Conservation (phyloP, 192 early-diverging fungal species). For the Podila horticola region DNA sequence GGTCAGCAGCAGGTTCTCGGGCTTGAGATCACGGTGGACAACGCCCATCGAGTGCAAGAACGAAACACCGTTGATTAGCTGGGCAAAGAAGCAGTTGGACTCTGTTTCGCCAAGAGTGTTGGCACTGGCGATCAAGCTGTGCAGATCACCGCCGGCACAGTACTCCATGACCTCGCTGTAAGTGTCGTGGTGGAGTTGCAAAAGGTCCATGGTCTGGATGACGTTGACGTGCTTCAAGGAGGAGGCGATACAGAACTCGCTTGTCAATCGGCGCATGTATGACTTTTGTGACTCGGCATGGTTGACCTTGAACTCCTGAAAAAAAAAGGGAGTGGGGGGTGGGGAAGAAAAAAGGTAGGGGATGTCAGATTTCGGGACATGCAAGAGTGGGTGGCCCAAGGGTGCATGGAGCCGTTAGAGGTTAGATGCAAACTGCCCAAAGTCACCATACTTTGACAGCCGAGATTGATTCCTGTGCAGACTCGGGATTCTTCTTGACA, state of each 20-base stretch:
- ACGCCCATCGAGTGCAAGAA: conserved; percentile 87
- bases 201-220: conserved; percentile 81
- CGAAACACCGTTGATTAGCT: conserved; percentile 78
- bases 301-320: conserved; percentile 87
- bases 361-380: no score
- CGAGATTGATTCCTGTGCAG: conserved; percentile 16
- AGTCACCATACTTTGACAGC: conserved; percentile 32
- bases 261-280: conserved; percentile 65
- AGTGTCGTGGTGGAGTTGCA: conserved; percentile 72
- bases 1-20: conserved; percentile 85
- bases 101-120: conserved; percentile 62
- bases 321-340: neutral
- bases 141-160: conserved; percentile 85
- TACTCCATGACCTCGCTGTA: conserved; percentile 87
- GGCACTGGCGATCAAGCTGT: conserved; percentile 70
- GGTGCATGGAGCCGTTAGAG: no score
- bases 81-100: conserved; percentile 76
- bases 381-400: no score
- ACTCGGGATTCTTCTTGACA: conserved; percentile 25
- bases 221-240: conserved; percentile 81
- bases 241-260: conserved; percentile 88
- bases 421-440: no score
- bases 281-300: conserved; percentile 58
- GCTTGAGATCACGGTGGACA: conserved; percentile 86
- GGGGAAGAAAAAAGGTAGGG: no score